Percentiles rank a stretch among this genome's conserved stretches.
Evolutionary conservation across 495 filamentous ascomycete species (phyloP).

Genomic region (Daldinia concentrica): DNA sequence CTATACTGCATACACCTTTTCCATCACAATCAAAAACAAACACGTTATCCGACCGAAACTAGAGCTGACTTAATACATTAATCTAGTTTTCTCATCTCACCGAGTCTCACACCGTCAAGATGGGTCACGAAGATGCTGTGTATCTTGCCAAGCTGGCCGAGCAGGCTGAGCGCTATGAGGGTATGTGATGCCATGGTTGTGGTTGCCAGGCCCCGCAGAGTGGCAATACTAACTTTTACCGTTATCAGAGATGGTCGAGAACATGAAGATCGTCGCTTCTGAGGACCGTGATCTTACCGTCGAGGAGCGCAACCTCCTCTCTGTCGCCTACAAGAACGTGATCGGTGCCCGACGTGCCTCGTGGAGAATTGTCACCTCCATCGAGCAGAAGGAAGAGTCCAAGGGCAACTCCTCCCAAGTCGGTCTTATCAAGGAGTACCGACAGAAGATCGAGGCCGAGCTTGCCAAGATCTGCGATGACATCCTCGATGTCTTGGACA

Average conservation of each 20-base stretch:
- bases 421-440: slow-evolving; percentile 96
- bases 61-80: slow-evolving; percentile 15
- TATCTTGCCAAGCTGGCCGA: slow-evolving; percentile 99
- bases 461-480: slow-evolving; percentile 99
- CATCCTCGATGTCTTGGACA: slow-evolving; percentile 94
- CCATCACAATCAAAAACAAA: slow-evolving; percentile 26
- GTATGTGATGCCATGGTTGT: slow-evolving; percentile 64
- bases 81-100: slow-evolving; percentile 28
- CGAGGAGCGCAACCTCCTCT: slow-evolving; percentile 98
- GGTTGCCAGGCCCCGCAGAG: slow-evolving; percentile 7
- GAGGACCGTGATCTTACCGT: slow-evolving; percentile 97
- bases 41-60: neutral
- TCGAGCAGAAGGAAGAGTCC: slow-evolving; percentile 99
- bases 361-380: slow-evolving; percentile 99
- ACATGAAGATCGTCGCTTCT: slow-evolving; percentile 99
- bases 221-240: slow-evolving; percentile 38
- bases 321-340: slow-evolving; percentile 99
- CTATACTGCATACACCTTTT: slow-evolving; percentile 28
- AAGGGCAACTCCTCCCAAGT: slow-evolving; percentile 98
- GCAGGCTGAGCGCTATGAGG: slow-evolving; percentile 99
- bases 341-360: slow-evolving; percentile 98
- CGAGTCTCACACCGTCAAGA: slow-evolving; percentile 64
- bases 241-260: slow-evolving; percentile 95
- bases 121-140: slow-evolving; percentile 99
- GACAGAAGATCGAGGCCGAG: slow-evolving; percentile 98